Percentiles rank a stretch among this genome's conserved stretches.
Evolutionary conservation across 768 basidiomycete genomes (phyloP).

Genomic region (Lepiota brunneoincarnata): DNA sequence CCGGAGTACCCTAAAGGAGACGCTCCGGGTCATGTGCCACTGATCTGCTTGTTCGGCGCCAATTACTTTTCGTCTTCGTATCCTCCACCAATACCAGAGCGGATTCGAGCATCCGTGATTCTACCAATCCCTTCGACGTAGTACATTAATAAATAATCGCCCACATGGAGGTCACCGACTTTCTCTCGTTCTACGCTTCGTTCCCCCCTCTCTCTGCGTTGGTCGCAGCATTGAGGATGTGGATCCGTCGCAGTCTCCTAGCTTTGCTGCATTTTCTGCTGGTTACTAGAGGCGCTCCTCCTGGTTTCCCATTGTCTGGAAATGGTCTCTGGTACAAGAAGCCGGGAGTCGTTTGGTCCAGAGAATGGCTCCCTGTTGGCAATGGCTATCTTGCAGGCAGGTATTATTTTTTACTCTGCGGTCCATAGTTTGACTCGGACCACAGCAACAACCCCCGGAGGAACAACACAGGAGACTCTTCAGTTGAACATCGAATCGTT

Average conservation of each 20-base stretch:
- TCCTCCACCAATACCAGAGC: neutral
- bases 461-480: slow-evolving; percentile 53
- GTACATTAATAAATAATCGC: neutral
- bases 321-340: slow-evolving; percentile 72
- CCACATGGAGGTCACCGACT: slow-evolving; percentile 3
- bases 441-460: slow-evolving; percentile 65
- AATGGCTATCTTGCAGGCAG: slow-evolving; percentile 70
- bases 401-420: slow-evolving; percentile 10
- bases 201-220: slow-evolving; percentile 6
- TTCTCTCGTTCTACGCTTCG: neutral
- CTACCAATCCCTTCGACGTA: neutral
- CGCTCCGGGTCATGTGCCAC: slow-evolving; percentile 9
- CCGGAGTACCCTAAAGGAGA: too few species aligned
- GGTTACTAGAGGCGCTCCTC: slow-evolving; percentile 20
- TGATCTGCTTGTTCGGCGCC: neutral
- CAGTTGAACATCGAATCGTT: slow-evolving; percentile 76
- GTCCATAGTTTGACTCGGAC: neutral
- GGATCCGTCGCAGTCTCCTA: slow-evolving; percentile 21
- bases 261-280: slow-evolving; percentile 20
- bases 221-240: slow-evolving; percentile 18
- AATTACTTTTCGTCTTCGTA: neutral
- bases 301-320: slow-evolving; percentile 66
- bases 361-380: slow-evolving; percentile 65
- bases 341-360: slow-evolving; percentile 52
- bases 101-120: neutral